These are phyloP conservation scores for Colletotrichum acutatum DNA, from an alignment of 2,329 filamentous ascomycete genomes.

Conservation along the genomic window DNA sequence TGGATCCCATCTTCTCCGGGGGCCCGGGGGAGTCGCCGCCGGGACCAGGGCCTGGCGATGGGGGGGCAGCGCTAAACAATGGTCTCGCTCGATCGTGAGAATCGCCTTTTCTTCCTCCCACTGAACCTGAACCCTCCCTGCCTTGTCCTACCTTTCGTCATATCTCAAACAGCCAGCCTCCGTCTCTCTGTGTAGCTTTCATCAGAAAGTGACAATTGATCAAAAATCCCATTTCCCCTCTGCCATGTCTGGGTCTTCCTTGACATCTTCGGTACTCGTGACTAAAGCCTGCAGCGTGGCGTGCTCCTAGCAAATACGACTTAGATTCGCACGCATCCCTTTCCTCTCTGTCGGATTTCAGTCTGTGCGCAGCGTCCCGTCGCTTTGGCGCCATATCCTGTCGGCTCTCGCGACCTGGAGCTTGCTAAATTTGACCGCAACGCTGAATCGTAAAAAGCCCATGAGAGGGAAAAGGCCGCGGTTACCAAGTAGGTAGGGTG, in stretches of 20 bases:
- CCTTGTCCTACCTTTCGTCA: conserved; percentile 13
- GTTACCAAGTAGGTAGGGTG: neutral
- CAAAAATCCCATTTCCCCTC: conserved; percentile 5
- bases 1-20: conserved; percentile 6
- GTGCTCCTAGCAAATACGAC: conserved; percentile 21
- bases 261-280: neutral
- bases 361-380: conserved; percentile 26
- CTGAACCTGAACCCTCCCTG: neutral
- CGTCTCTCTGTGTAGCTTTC: neutral
- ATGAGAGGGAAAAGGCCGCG: neutral
- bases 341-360: conserved; percentile 23
- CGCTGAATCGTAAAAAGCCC: neutral
- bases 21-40: conserved; percentile 28
- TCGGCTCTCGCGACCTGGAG: neutral
- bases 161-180: conserved; percentile 25
- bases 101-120: conserved; percentile 2
- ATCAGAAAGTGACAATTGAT: conserved; percentile 30
- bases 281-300: neutral
- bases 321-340: conserved; percentile 26
- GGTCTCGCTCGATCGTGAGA: conserved; percentile 23
- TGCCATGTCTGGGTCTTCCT: neutral
- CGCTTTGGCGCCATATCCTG: conserved; percentile 1
- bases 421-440: neutral
- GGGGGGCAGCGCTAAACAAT: conserved; percentile 10
- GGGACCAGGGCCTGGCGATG: conserved; percentile 21